phyloP scores from a whole-genome alignment of 2,329 filamentous ascomycete species.

The Penicillium verrucosum region DNA sequence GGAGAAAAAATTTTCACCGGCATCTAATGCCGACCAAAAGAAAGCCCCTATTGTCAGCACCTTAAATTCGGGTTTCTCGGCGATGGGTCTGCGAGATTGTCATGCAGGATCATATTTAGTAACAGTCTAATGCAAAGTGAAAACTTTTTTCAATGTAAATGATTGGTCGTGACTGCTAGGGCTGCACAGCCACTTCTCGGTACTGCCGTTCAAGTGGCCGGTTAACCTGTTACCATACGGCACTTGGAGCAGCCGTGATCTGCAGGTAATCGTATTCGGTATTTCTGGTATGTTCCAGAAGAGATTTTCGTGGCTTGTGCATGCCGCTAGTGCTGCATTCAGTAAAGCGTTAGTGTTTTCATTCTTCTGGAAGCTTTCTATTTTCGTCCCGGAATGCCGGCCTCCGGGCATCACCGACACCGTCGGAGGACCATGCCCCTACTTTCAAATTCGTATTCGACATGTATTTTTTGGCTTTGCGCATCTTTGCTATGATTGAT shows the following conservation, averaged over 20 bases:
- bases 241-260: background rate
- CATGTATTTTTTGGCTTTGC: background rate
- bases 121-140: constrained; percentile 23
- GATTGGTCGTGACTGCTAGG: constrained; percentile 12
- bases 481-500: background rate
- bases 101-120: constrained; percentile 21
- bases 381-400: constrained; percentile 10
- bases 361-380: constrained; percentile 13
- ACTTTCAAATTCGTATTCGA: background rate
- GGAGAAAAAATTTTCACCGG: constrained; percentile 17
- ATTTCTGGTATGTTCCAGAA: constrained; percentile 9
- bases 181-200: constrained; percentile 20
- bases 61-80: constrained; percentile 14
- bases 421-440: constrained; percentile 1
- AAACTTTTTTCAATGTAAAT: constrained; percentile 19
- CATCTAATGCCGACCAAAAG: constrained; percentile 5
- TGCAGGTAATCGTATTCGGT: constrained; percentile 7
- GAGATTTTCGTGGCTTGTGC: constrained; percentile 2
- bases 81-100: background rate
- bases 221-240: constrained; percentile 8
- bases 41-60: constrained; percentile 20
- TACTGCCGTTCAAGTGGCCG: constrained; percentile 2
- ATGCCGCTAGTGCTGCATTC: background rate
- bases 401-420: constrained; percentile 4
- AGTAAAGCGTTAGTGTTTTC: background rate